Evolutionary conservation across 768 basidiomycete genomes (phyloP).

Genomic region (Pisolithus microcarpus): DNA sequence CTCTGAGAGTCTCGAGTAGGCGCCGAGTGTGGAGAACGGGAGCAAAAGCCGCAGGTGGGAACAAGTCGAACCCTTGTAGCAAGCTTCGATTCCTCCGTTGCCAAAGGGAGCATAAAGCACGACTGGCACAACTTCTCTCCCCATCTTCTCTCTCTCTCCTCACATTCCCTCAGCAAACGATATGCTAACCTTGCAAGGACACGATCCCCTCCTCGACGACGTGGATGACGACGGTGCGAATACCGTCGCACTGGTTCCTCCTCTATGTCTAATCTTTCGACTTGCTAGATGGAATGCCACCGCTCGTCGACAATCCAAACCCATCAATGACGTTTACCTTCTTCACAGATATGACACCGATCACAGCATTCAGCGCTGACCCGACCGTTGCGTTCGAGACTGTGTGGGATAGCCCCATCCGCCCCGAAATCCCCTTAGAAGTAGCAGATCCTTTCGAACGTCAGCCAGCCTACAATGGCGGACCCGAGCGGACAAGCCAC

Average conservation of each 20-base stretch:
- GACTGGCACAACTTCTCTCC: slow-evolving; percentile 17
- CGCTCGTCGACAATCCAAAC: slow-evolving; percentile 47
- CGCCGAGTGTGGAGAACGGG: slow-evolving; percentile 8
- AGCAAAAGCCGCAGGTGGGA: slow-evolving; percentile 23
- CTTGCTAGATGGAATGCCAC: slow-evolving; percentile 40
- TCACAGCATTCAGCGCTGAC: slow-evolving; percentile 37
- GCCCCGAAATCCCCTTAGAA: slow-evolving; percentile 13
- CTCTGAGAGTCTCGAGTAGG: background rate
- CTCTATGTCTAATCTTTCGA: slow-evolving; percentile 7
- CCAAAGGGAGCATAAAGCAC: slow-evolving; percentile 32
- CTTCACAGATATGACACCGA: slow-evolving; percentile 51
- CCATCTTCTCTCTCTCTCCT: background rate
- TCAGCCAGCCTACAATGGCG: slow-evolving; percentile 19
- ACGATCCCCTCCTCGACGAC: slow-evolving; percentile 18
- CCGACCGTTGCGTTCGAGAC: slow-evolving; percentile 29
- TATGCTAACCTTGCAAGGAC: slow-evolving; percentile 25
- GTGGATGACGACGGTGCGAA: slow-evolving; percentile 33
- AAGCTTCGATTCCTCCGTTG: slow-evolving; percentile 25
- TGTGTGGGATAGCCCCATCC: slow-evolving; percentile 22
- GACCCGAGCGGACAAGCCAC: slow-evolving; percentile 39
- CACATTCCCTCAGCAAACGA: background rate
- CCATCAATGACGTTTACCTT: slow-evolving; percentile 56
- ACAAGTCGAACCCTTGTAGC: slow-evolving; percentile 10
- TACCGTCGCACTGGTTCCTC: background rate
- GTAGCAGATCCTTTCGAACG: slow-evolving; percentile 11